Conservation (phyloP, 2,329 filamentous ascomycete species). For the Penicillium aurantiogriseum region DNA sequence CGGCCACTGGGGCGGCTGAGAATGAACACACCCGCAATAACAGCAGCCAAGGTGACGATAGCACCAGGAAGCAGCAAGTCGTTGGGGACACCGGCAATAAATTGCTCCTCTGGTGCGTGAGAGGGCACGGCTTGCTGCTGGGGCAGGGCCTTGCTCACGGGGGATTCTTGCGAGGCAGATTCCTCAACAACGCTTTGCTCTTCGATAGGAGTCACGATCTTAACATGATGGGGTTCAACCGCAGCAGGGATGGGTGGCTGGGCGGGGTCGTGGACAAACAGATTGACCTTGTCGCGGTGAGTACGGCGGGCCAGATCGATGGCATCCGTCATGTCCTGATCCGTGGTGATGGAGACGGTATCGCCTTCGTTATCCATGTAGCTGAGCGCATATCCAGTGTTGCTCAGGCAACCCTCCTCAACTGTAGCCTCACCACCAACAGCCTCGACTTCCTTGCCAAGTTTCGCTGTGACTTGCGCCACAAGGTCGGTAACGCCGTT, state of each 20-base stretch:
- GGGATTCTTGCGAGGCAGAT: slow-evolving; percentile 49
- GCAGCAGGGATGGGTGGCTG: slow-evolving; percentile 74
- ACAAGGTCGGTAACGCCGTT: slow-evolving; percentile 81
- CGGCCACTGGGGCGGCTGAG: slow-evolving; percentile 66
- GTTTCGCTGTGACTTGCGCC: slow-evolving; percentile 73
- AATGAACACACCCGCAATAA: slow-evolving; percentile 90
- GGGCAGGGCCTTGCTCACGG: slow-evolving; percentile 42
- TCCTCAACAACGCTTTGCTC: slow-evolving; percentile 50
- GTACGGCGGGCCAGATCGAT: slow-evolving; percentile 77
- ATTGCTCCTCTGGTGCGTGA: slow-evolving; percentile 63
- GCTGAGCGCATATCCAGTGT: slow-evolving; percentile 83
- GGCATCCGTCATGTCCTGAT: slow-evolving; percentile 88
- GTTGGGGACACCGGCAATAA: slow-evolving; percentile 90
- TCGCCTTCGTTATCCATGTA: slow-evolving; percentile 97
- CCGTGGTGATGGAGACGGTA: slow-evolving; percentile 92
- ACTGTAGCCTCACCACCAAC: slow-evolving; percentile 79
- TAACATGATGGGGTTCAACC: slow-evolving; percentile 58
- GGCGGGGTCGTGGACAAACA: slow-evolving; percentile 92
- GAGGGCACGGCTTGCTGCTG: slow-evolving; percentile 45
- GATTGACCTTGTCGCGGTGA: slow-evolving; percentile 86
- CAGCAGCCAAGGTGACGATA: slow-evolving; percentile 90
- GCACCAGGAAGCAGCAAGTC: slow-evolving; percentile 90
- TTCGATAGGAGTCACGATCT: slow-evolving; percentile 52
- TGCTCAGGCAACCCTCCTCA: slow-evolving; percentile 73
- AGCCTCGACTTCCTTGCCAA: slow-evolving; percentile 76